Evolutionary conservation across 179 eudicot genomes (phyloP), one percentile per base, ranked within the genome.

Genomic region (Monotropa hypopitys): DNA sequence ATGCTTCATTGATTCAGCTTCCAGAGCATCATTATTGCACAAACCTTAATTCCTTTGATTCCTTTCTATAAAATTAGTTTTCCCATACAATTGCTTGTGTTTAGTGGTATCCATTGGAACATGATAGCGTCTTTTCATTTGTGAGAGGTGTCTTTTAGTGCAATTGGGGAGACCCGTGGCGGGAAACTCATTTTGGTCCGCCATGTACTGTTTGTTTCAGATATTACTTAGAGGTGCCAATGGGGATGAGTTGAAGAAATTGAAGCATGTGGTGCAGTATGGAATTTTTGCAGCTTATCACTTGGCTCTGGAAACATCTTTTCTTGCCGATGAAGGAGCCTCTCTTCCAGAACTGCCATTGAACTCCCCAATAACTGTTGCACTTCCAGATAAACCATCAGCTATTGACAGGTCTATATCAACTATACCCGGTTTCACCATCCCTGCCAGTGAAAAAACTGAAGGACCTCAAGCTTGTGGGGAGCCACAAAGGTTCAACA

Each of bases 271-370:
- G 67, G 85, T 96, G 45, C 99, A 96, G 76, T 96, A 96, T 86
- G 97, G 93, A 75, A 85, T 94, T 71, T 96, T 96, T 85, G 99
- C 99, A 28, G 99, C 99, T 49, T 94, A 96, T 86, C 98, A 96
- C 86, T 86, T 96, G 88, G 98, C 96, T 83, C 84, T 96, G 77
- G 99, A 96, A 87, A 96, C 98, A 56, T 96, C 98, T 80, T 96
- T 96, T 85, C 98, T 96, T 75, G 99, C 99, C 62, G 99, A 96
- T 84, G 99, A 96, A 88, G 96, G 99, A 79, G 99, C 99, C 75
- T 85, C 97, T 53, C 84, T 96, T 81, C 97, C 99, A 20, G 96
- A 89, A 78, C 85, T 89, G 80, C 92, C 91, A 10, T 86, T 85
- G 82, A 88, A 87, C 57, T 86, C 94, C 73, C 90, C 94, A 61